Percentiles rank a stretch among this genome's conserved stretches.
These are phyloP conservation scores for Keithomyces neogunnii DNA, from an alignment of 2,329 filamentous ascomycete species.

Conservation along the genomic window DNA sequence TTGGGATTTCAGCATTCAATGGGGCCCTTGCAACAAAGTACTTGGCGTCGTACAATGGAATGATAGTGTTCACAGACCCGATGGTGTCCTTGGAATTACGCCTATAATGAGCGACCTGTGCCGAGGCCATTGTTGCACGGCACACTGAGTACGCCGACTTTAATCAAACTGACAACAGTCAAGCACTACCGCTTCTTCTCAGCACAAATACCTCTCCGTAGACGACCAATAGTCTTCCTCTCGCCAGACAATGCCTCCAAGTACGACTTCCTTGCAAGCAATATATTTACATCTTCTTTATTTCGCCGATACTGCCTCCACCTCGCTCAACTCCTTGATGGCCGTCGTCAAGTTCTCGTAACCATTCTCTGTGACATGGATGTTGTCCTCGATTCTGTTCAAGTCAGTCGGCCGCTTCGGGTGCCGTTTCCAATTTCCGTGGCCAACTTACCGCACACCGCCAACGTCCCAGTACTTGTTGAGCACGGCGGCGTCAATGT, in stretches of 20 bases:
- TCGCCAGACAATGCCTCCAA: neutral
- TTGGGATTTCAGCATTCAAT: too few relatives aligned
- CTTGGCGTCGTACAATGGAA: too few relatives aligned
- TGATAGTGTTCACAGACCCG: too few relatives aligned
- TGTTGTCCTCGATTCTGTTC: conserved; percentile 56
- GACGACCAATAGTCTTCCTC: too few relatives aligned
- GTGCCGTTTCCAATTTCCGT: neutral
- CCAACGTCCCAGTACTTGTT: conserved; percentile 77
- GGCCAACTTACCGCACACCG: conserved; percentile 50
- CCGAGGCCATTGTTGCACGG: too few relatives aligned
- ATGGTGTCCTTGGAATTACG: too few relatives aligned
- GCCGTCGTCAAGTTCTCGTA: conserved; percentile 66
- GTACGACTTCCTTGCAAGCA: neutral
- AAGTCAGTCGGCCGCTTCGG: neutral
- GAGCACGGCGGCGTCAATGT: conserved; percentile 66
- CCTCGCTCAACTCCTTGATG: conserved; percentile 56
- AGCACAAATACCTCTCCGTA: too few relatives aligned
- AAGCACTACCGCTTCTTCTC: too few relatives aligned
- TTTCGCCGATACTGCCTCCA: conserved; percentile 36
- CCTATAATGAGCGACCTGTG: too few relatives aligned
- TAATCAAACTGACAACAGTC: too few relatives aligned
- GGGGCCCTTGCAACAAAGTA: too few relatives aligned
- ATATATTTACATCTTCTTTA: neutral
- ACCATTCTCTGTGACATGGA: conserved; percentile 61
- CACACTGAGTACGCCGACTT: too few relatives aligned